phyloP scores from a whole-genome alignment of 345 rosid genomes.

The Linum tenue region DNA sequence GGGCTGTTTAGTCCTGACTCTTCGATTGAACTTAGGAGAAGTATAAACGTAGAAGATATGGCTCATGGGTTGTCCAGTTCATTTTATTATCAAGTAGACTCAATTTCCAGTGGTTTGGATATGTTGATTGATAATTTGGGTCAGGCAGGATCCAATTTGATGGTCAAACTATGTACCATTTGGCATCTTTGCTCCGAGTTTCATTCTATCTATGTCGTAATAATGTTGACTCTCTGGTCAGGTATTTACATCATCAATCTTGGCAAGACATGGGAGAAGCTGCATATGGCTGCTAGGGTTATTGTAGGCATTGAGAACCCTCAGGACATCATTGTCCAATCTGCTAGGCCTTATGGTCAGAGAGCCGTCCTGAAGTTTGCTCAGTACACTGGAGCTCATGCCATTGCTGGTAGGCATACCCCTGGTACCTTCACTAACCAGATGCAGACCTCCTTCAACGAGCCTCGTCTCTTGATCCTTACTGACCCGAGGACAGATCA shows the following conservation, averaged over 20 bases:
- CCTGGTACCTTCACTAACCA: constrained; percentile 18
- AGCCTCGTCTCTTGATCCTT: constrained; percentile 15
- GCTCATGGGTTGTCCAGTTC: too few relatives aligned
- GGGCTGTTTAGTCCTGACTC: too few relatives aligned
- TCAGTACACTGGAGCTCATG: constrained; percentile 14
- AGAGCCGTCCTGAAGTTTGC: constrained; percentile 9
- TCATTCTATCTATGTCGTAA: too few relatives aligned
- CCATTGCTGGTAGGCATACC: constrained; percentile 16
- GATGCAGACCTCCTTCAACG: constrained; percentile 12
- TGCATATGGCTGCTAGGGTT: constrained; percentile 7
- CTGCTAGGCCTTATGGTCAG: constrained; percentile 5
- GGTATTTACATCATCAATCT: constrained; percentile 91
- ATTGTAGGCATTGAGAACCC: constrained; percentile 7
- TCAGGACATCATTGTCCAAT: constrained; percentile 2
- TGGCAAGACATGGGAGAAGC: constrained; percentile 44
- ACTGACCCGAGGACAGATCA: constrained; percentile 16
- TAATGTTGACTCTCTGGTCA: constrained; percentile 6
- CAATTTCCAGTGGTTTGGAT: too few relatives aligned
- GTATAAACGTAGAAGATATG: too few relatives aligned
- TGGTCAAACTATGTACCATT: too few relatives aligned
- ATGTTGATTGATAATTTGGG: too few relatives aligned
- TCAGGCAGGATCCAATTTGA: too few relatives aligned
- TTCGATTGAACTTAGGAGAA: too few relatives aligned
- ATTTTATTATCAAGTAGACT: too few relatives aligned
- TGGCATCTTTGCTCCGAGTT: too few relatives aligned